Evolutionary conservation across 1,284 basidiomycete species (phyloP).

Genomic region (Coniophora puteana): DNA sequence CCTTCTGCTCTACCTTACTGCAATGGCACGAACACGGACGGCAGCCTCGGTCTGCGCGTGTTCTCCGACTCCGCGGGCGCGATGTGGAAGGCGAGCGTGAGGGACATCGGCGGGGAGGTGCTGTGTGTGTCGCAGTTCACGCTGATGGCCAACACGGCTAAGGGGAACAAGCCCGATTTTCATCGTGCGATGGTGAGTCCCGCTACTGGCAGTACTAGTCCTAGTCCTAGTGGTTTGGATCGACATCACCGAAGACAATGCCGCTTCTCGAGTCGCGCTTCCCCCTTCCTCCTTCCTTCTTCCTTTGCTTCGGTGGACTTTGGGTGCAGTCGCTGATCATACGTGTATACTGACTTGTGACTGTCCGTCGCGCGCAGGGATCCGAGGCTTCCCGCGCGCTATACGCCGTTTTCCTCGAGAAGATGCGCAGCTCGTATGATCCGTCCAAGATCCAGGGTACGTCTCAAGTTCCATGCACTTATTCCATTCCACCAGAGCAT

Average conservation of each 20-base stretch:
- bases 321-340: no score
- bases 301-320: no score
- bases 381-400: slow-evolving; percentile 64
- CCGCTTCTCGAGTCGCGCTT: no score
- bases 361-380: slow-evolving; percentile 37
- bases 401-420: slow-evolving; percentile 71
- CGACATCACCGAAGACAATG: no score
- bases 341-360: no score
- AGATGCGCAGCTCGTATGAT: slow-evolving; percentile 61
- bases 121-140: slow-evolving; percentile 93
- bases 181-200: slow-evolving; percentile 90
- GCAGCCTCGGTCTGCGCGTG: slow-evolving; percentile 65
- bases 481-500: not conserved
- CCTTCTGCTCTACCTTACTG: slow-evolving; percentile 1
- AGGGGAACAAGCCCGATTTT: slow-evolving; percentile 88
- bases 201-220: not conserved
- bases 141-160: slow-evolving; percentile 80
- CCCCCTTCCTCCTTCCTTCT: no score
- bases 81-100: slow-evolving; percentile 83
- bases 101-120: slow-evolving; percentile 82
- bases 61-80: slow-evolving; percentile 61
- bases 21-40: slow-evolving; percentile 2
- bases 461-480: not conserved
- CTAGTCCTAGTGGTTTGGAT: not conserved
- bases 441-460: slow-evolving; percentile 77